Evolutionary conservation across 1,139 yeast species (phyloP), one percentile per base, ranked within the genome.

Genomic region (Zygosaccharomyces sapae): DNA sequence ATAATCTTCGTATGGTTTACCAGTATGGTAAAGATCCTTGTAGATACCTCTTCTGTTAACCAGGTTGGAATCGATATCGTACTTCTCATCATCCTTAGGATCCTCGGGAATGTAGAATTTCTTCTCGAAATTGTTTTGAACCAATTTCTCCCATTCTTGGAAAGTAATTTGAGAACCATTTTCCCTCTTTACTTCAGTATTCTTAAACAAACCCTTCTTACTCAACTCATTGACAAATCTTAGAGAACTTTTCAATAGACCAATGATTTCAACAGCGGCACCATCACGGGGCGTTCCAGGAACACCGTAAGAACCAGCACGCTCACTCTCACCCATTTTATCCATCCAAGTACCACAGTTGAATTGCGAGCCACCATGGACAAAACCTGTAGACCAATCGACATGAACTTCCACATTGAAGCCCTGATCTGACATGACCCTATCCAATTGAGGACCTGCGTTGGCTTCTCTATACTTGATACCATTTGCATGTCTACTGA

Each of bases 321-420:
- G 72, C 44, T 69, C 80, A 62, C 96, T 86, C 70, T 92, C 97
- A 18, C 98, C 98, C 97, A 92, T 92, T 70, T 92, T 92, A 69
- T 92, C 98, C 97, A 90, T 92, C 98, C 98, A 92, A 0, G 98
- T 92, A 19, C 98, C 98, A 71, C 98, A 92, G 62, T 92, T 92
- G 66, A 70, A 79, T 65, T 86, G 95, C 46, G 87, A 86, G 1
- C 98, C 98, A 40, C 98, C 98, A 66, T 81, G 86, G 4, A 90
- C 73, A 40, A 92, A 70, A 0, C 98, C 98, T 22, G 86, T 89
- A 0, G 71, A 62, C 97, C 97, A 92, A 65, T 92, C 97, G 49
- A 90, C 89, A 49, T 70, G 63, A 1, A 88, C 79, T 54, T 80
- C 77, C 36, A 90, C 94, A 63, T 92, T 84, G 71, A 92, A 92